Base-by-base conservation (phyloP, 164 flowering plant genomes). In the Buxus sempervirens region DNA sequence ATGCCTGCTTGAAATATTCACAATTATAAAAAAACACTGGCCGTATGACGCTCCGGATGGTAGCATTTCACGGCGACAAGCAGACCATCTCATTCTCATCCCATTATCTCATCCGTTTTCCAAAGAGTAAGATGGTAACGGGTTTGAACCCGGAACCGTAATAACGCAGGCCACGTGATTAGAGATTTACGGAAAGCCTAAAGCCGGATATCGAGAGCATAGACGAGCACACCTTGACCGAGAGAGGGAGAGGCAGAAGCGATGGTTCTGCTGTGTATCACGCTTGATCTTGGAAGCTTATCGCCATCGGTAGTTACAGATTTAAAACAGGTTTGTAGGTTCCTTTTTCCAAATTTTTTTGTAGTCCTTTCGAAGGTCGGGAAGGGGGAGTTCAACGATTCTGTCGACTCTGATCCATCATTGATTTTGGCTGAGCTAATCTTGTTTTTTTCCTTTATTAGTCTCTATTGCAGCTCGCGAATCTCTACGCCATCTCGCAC, bases 191-290 rank as follows among this genome's bases (percentile, higher is more conserved):
- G n/a, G n/a, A n/a, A n/a, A n/a, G n/a, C n/a, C 38, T 3, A 32
- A 32, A 32, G 7, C 3, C 38, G 3, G 38, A 32, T 32, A 32
- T 7, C 3, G 38, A 32, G 38, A 32, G 38, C 5, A 7, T 32
- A 32, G 38, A 32, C 2, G 56, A n/a, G 26, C 3, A 24, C 2
- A 24, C 7, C 9, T 23, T 16, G 57, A 16, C 22, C 10, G 12
- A n/a, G 58, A 63, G 24, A 63, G 54, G 20, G 26, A n/a, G 63
- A 60, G 51, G n/a, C n/a, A n/a, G n/a, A n/a, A n/a, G 62, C 54
- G 45, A 92, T 90, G 98, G 88, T 73, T 22, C 67, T 86, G 60
- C 73, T 90, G 25, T 90, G 93, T 73, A 87, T 90, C 81, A 77
- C 86, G 32, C 72, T 90, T 73, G 95, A 93, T 77, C 81, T 93